phyloP scores from a whole-genome alignment of 192 early-diverging fungal species.

The Globomyces pollinis-pini region DNA sequence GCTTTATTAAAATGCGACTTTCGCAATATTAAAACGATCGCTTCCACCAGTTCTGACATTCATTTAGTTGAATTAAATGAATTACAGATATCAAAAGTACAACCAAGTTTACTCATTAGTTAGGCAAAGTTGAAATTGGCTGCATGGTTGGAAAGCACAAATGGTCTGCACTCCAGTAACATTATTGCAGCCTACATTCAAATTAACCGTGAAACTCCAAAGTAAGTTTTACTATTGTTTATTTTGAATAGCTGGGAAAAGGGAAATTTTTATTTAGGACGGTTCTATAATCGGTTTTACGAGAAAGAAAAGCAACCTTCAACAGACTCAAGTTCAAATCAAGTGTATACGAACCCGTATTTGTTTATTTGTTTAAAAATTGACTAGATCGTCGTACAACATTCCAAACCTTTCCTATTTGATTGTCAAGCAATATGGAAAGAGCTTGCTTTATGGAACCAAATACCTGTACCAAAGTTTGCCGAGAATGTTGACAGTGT shows the following conservation, averaged over 20 bases:
- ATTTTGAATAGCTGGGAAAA: slow-evolving; percentile 58
- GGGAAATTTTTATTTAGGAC: slow-evolving; percentile 48
- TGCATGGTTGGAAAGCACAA: slow-evolving; percentile 50
- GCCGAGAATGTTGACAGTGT: slow-evolving; percentile 76
- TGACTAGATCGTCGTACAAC: slow-evolving; percentile 4
- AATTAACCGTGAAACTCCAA: slow-evolving; percentile 17
- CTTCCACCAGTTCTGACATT: neutral
- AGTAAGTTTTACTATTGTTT: too few relatives aligned
- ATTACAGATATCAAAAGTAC: neutral
- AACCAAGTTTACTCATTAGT: slow-evolving; percentile 2
- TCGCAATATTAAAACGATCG: slow-evolving; percentile 1
- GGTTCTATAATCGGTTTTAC: slow-evolving; percentile 55
- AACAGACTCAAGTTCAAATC: neutral
- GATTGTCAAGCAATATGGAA: slow-evolving; percentile 37
- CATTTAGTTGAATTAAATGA: neutral
- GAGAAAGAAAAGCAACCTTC: slow-evolving; percentile 27
- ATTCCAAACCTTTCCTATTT: slow-evolving; percentile 9
- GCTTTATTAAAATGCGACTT: neutral
- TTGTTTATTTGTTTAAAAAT: too few relatives aligned
- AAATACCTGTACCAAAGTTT: slow-evolving; percentile 79
- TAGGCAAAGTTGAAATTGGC: slow-evolving; percentile 46
- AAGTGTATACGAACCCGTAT: too few relatives aligned
- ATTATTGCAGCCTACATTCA: slow-evolving; percentile 35
- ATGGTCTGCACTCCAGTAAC: slow-evolving; percentile 21
- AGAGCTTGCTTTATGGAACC: slow-evolving; percentile 57